A percentile compares a stretch with the other conserved stretches of the same genome.
These are phyloP conservation scores for Boletus vermiculosoides DNA, from an alignment of 768 basidiomycete species.

Conservation along the genomic window DNA sequence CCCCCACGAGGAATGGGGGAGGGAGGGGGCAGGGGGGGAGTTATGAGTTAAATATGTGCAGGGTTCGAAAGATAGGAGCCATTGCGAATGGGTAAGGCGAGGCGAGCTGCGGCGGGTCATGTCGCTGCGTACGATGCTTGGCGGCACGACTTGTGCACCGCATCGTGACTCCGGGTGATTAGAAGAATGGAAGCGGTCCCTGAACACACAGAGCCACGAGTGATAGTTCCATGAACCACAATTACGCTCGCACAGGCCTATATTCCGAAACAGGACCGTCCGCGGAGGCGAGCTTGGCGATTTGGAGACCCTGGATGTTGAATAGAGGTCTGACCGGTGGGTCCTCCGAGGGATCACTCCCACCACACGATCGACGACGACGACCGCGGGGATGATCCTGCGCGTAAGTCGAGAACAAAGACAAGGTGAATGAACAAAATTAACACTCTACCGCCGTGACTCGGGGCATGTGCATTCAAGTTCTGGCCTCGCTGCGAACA, in stretches of 20 bases:
- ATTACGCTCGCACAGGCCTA: background rate
- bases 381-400: slow-evolving; percentile 1
- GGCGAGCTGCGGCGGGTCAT: slow-evolving; percentile 18
- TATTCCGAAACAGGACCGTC: background rate
- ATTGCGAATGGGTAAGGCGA: slow-evolving; percentile 8
- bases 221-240: background rate
- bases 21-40: background rate
- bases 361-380: background rate
- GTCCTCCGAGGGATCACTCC: background rate
- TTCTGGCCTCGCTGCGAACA: slow-evolving; percentile 20
- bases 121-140: background rate
- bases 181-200: slow-evolving; percentile 22
- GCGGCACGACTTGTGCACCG: slow-evolving; percentile 12
- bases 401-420: background rate
- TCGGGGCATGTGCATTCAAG: background rate
- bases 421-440: background rate
- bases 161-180: slow-evolving; percentile 11
- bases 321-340: background rate
- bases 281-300: slow-evolving; percentile 2
- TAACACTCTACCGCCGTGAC: background rate
- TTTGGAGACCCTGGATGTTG: background rate
- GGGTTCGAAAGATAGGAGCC: slow-evolving; percentile 9
- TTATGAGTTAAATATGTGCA: slow-evolving; percentile 18
- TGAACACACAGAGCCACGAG: background rate
- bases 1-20: slow-evolving; percentile 13